Evolutionary conservation across 2,329 filamentous ascomycete species (phyloP).

Genomic region (Exophiala sp.): DNA sequence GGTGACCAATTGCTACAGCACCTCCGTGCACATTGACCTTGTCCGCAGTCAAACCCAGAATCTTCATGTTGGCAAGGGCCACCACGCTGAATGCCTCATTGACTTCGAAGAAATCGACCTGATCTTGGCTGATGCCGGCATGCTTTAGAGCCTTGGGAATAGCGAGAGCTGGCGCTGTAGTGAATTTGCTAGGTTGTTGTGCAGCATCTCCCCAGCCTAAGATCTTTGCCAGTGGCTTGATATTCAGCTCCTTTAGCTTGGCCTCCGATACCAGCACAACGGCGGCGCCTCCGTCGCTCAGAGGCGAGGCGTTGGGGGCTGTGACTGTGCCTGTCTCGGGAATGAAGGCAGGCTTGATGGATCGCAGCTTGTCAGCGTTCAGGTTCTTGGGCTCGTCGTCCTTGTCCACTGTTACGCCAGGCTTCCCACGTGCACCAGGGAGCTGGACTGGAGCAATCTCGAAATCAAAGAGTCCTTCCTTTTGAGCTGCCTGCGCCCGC

Average conservation of each 20-base stretch:
- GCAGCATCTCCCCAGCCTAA: conserved; percentile 95
- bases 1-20: conserved; percentile 92
- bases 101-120: conserved; percentile 94
- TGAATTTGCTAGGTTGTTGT: conserved; percentile 90
- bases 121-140: conserved; percentile 71
- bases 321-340: conserved; percentile 79
- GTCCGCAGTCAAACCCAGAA: conserved; percentile 72
- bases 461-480: conserved; percentile 72
- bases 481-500: conserved; percentile 82
- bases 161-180: conserved; percentile 84
- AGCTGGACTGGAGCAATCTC: conserved; percentile 92
- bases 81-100: conserved; percentile 99
- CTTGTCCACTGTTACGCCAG: conserved; percentile 70
- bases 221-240: conserved; percentile 94
- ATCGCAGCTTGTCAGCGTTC: conserved; percentile 76
- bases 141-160: conserved; percentile 98
- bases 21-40: conserved; percentile 96
- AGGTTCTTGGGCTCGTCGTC: conserved; percentile 96
- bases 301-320: conserved; percentile 90
- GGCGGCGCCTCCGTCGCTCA: conserved; percentile 92
- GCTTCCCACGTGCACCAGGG: conserved; percentile 85
- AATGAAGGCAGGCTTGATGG: conserved; percentile 80
- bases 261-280: conserved; percentile 91
- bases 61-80: conserved; percentile 91
- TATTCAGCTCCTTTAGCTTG: conserved; percentile 84